phyloP scores from a whole-genome alignment of 1,284 basidiomycete species.

The Puccinia novopanici region DNA sequence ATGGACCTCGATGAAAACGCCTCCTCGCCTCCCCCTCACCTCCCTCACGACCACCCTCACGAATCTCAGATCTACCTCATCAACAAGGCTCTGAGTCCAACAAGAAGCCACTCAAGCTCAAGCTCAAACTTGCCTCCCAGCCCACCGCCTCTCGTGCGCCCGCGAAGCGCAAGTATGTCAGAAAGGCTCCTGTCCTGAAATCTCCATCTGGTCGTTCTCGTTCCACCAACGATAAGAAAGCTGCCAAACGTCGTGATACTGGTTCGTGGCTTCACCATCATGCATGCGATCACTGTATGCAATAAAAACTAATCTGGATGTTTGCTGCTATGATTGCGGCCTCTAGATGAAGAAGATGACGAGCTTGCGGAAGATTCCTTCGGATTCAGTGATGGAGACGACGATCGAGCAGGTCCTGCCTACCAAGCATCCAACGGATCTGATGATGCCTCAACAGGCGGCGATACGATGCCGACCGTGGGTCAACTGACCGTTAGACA shows the following conservation, averaged over 20 bases:
- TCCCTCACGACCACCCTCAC: constrained; percentile 44
- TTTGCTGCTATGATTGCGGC: background rate
- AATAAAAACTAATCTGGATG: background rate
- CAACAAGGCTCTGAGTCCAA: background rate
- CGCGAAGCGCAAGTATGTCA: constrained; percentile 33
- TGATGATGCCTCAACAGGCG: constrained; percentile 21
- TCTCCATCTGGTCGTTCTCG: constrained; percentile 21
- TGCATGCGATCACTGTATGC: background rate
- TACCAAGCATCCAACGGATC: constrained; percentile 44
- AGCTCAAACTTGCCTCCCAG: constrained; percentile 48
- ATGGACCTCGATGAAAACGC: constrained; percentile 48
- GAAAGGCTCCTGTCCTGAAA: constrained; percentile 31
- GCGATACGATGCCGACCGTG: constrained; percentile 13
- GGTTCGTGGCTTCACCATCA: background rate
- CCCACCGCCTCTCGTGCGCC: constrained; percentile 12
- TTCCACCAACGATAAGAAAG: constrained; percentile 22
- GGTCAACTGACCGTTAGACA: constrained; percentile 45
- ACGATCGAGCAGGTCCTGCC: constrained; percentile 6
- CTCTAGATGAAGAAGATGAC: constrained; percentile 45
- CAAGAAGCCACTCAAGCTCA: constrained; percentile 48
- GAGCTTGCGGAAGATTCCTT: constrained; percentile 40
- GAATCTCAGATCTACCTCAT: constrained; percentile 17
- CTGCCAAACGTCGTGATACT: constrained; percentile 7
- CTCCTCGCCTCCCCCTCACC: constrained; percentile 15
- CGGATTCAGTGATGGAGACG: constrained; percentile 22